phyloP scores from a whole-genome alignment of 2,329 filamentous ascomycete genomes.

The Aspergillus ibericus region DNA sequence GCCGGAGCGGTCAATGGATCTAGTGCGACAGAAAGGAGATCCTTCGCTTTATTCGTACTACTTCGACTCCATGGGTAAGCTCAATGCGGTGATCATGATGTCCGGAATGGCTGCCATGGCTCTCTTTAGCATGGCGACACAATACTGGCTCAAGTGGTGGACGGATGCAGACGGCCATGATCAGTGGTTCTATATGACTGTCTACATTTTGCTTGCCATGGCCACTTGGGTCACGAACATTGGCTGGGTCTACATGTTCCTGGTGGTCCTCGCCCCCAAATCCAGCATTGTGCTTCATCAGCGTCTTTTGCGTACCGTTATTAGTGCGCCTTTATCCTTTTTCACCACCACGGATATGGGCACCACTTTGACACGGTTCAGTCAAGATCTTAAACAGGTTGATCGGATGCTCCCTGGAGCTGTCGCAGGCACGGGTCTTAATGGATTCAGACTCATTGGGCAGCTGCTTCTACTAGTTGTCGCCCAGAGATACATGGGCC shows the following conservation, averaged over 20 bases:
- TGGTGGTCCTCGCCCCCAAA: not conserved
- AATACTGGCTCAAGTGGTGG: not conserved
- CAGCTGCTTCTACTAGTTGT: not conserved
- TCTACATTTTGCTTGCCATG: not conserved
- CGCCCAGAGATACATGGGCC: not conserved
- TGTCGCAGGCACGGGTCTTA: not conserved
- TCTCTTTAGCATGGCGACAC: not conserved
- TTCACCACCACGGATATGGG: not conserved
- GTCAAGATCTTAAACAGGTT: not conserved
- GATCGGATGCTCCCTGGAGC: not conserved
- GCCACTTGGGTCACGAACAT: not conserved
- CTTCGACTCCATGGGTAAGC: not conserved
- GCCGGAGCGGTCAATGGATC: not conserved
- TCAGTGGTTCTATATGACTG: not conserved
- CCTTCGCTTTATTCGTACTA: not conserved
- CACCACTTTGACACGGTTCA: not conserved
- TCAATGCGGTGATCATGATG: not conserved
- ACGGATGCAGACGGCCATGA: not conserved
- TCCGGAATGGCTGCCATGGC: not conserved
- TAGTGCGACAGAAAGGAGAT: not conserved
- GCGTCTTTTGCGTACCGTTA: constrained; percentile 4
- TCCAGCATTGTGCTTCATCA: not conserved
- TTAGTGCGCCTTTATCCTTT: not conserved
- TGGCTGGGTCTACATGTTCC: not conserved
- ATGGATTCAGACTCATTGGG: not conserved